phyloP scores from a whole-genome alignment of 208 protist species.

The Wallacemonas sp. region DNA sequence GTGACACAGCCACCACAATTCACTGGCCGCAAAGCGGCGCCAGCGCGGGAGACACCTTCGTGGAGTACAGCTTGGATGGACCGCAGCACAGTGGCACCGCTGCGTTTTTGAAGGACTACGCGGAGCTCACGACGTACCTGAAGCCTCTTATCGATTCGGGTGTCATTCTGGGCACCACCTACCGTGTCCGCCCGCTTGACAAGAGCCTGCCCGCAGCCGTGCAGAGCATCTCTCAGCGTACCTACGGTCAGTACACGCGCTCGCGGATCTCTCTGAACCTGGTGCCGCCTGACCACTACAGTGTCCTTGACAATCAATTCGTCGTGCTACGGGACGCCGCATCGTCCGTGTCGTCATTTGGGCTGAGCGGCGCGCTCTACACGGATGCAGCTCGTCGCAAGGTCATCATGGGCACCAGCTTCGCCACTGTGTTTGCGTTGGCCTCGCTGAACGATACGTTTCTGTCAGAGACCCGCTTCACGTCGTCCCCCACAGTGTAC shows the following conservation, averaged over 20 bases:
- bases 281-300: slow-evolving; percentile 39
- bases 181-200: neutral
- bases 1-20: neutral
- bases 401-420: slow-evolving; percentile 24
- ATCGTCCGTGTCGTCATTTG: slow-evolving; percentile 13
- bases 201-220: neutral
- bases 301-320: slow-evolving; percentile 27
- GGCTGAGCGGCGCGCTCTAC: slow-evolving; percentile 32
- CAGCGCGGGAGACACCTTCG: neutral
- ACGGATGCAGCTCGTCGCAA: slow-evolving; percentile 11
- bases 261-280: slow-evolving; percentile 7
- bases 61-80: slow-evolving; percentile 9
- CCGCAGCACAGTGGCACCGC: neutral
- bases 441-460: slow-evolving; percentile 5
- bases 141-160: neutral
- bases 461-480: slow-evolving; percentile 5
- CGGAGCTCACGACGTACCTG: slow-evolving; percentile 13
- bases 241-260: slow-evolving; percentile 12
- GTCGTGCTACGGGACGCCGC: slow-evolving; percentile 20
- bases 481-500: neutral
- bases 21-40: neutral
- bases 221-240: neutral
- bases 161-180: slow-evolving; percentile 10
- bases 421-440: slow-evolving; percentile 6
- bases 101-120: slow-evolving; percentile 13